Percentiles rank a stretch among this genome's conserved stretches.
Evolutionary conservation across 768 basidiomycete genomes (phyloP).

Genomic region (Amylocystis lapponica): DNA sequence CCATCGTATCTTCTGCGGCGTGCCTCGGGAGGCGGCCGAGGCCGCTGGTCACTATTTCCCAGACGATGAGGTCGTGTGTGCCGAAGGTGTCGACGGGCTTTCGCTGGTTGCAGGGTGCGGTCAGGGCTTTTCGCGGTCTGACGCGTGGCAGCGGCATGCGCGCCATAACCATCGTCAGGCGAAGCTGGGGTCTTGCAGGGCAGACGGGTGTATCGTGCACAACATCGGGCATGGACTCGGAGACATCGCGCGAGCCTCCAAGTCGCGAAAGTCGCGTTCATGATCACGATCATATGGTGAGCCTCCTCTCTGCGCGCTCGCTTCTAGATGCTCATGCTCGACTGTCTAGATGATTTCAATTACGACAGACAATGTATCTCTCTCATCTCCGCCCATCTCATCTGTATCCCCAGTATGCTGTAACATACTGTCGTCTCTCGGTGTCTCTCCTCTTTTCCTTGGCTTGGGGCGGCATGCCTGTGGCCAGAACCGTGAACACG

Average conservation of each 20-base stretch:
- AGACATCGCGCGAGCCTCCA: neutral
- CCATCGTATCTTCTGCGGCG: slow-evolving; percentile 35
- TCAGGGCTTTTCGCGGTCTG: slow-evolving; percentile 32
- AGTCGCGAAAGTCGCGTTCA: neutral
- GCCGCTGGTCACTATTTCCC: neutral
- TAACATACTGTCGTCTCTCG: no score
- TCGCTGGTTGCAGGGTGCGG: slow-evolving; percentile 34
- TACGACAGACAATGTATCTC: no score
- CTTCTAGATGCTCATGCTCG: neutral
- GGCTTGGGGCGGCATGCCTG: no score
- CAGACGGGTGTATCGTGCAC: no score
- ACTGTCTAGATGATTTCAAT: no score
- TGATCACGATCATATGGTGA: neutral
- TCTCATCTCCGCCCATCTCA: no score
- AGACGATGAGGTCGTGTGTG: slow-evolving; percentile 12
- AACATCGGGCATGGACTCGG: no score
- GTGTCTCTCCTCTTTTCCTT: no score
- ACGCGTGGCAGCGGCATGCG: slow-evolving; percentile 38
- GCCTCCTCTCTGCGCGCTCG: neutral
- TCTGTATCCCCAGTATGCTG: no score
- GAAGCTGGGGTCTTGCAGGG: no score
- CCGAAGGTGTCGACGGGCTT: slow-evolving; percentile 21
- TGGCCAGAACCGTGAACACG: no score
- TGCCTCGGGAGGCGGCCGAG: slow-evolving; percentile 22
- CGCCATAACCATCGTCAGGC: neutral